phyloP scores from a whole-genome alignment of 2,329 filamentous ascomycete species.

The Talaromyces sp. region DNA sequence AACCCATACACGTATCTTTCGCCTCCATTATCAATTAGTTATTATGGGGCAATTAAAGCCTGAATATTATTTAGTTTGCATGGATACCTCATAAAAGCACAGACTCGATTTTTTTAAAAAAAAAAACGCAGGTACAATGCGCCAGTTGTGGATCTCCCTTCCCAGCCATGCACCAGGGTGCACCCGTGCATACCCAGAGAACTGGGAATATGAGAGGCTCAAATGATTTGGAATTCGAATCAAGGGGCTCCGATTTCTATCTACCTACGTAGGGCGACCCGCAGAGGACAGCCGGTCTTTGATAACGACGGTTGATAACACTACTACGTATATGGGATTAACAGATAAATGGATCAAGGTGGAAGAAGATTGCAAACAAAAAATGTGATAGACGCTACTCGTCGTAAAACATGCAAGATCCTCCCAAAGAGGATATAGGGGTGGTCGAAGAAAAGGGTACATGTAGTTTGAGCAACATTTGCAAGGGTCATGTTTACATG shows the following conservation, averaged over 20 bases:
- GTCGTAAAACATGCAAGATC: background rate
- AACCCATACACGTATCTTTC: background rate
- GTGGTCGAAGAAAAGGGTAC: background rate
- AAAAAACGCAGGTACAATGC: background rate
- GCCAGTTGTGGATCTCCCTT: background rate
- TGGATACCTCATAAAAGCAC: background rate
- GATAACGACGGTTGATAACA: background rate
- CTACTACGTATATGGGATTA: background rate
- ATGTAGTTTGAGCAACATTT: background rate
- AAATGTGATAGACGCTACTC: background rate
- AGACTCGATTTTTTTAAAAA: background rate
- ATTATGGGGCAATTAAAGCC: no score
- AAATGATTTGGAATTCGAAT: background rate
- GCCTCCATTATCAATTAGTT: background rate
- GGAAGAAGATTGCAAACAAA: background rate
- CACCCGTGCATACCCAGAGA: background rate
- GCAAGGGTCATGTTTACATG: background rate
- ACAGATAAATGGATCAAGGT: background rate
- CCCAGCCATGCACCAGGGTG: background rate
- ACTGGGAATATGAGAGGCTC: background rate
- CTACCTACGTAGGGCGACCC: no score
- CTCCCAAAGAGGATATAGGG: background rate
- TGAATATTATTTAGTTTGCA: background rate
- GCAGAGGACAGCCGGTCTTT: background rate
- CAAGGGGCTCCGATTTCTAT: background rate